Base-by-base conservation (phyloP, 352 stramenopile genomes). In the Globisporangium nodosum region DNA sequence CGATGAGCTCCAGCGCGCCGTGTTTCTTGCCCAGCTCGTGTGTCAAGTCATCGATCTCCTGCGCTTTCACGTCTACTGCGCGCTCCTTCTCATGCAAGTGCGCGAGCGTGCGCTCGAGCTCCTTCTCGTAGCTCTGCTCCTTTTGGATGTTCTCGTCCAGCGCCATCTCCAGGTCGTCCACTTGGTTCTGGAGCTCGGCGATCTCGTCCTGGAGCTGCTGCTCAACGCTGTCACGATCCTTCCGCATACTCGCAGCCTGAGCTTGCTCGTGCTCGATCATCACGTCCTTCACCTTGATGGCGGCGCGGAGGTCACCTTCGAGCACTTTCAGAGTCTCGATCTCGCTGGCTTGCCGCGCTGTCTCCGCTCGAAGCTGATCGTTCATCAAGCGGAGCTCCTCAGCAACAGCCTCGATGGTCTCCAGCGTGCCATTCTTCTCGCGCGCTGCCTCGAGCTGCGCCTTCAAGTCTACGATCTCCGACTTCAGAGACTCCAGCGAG, bases 251-350 rank as follows among this genome's bases (percentile, higher is more conserved):
- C 11, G 70, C 57, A 0, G 86, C 70, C 56, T 87, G 81, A n/a
- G 77, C 65, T 31, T 71, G 63, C 31, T 87, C 73, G 48, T 89
- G 78, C 12, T 79, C 71, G 6, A 88, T 68, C 77, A 91, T 91
- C 0, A 88, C 72, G 30, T 91, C 74, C 51, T 89, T 88, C 5
- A 88, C 78, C 54, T 85, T 87, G 3, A 88, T 12, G 2, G 76
- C 75, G 30, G 81, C 76, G 15, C 75, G 70, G 20, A 80, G 56
- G 60, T 88, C 74, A 20, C 74, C 69, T 50, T 88, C 74, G 37
- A 81, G 65, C n/a, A 69, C 70, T 27, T 73, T 65, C 64, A 71
- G 79, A 0, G 16, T n/a, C 16, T 60, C 47, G 0, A 54, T 43
- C 13, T 70, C 60, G 11, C 68, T 63, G 7, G 73, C 49, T 3